phyloP scores from a whole-genome alignment of 1,284 basidiomycete species.

The Leccinum fallax region DNA sequence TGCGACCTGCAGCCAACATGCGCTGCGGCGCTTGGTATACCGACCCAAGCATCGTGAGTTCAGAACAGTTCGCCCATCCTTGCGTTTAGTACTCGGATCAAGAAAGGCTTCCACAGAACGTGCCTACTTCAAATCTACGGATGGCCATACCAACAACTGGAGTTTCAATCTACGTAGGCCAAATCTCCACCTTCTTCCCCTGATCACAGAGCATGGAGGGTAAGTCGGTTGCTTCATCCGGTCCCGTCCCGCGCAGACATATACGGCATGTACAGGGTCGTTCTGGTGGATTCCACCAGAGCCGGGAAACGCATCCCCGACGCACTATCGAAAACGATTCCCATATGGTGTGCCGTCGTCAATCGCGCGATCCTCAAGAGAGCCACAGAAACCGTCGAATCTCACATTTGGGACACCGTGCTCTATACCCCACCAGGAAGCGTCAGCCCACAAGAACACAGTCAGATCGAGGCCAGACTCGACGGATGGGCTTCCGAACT shows the following conservation, averaged over 20 bases:
- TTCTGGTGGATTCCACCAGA: slow-evolving; percentile 92
- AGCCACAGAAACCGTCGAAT: slow-evolving; percentile 17
- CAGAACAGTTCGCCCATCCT: background rate
- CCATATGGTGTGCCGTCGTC: slow-evolving; percentile 94
- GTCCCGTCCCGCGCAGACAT: background rate
- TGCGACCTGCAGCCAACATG: slow-evolving; percentile 69
- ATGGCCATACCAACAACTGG: slow-evolving; percentile 91
- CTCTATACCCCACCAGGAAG: slow-evolving; percentile 68
- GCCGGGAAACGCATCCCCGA: slow-evolving; percentile 95
- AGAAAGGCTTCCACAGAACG: slow-evolving; percentile 42
- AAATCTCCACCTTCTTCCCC: slow-evolving; percentile 78
- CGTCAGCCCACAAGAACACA: slow-evolving; percentile 73
- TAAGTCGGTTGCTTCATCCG: slow-evolving; percentile 33
- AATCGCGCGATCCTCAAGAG: slow-evolving; percentile 66
- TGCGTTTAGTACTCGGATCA: background rate
- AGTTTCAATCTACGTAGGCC: slow-evolving; percentile 84
- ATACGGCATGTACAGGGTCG: slow-evolving; percentile 50
- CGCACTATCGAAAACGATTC: slow-evolving; percentile 91
- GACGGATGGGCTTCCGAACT: slow-evolving; percentile 69
- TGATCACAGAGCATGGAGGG: slow-evolving; percentile 63
- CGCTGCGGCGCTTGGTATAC: slow-evolving; percentile 96
- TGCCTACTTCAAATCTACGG: slow-evolving; percentile 97
- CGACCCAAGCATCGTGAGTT: slow-evolving; percentile 64
- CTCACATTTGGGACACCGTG: slow-evolving; percentile 48
- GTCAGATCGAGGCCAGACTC: slow-evolving; percentile 66